These are phyloP conservation scores for Pythium plurisporium DNA, from an alignment of 352 stramenopile genomes.

Conservation along the genomic window DNA sequence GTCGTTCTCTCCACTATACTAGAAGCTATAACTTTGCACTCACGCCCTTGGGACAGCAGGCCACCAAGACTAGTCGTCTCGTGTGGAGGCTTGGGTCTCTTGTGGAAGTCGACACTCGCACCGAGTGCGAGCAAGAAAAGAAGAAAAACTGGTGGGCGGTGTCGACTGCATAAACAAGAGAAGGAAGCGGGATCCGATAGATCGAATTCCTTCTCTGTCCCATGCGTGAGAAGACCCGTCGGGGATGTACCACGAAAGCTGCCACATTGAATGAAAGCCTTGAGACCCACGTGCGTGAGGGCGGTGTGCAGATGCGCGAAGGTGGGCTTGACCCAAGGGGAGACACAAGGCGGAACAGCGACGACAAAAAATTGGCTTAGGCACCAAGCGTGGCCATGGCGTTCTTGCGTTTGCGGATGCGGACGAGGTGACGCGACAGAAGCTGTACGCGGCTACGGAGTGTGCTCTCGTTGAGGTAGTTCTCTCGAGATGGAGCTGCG, in stretches of 20 bases:
- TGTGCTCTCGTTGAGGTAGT: slow-evolving; percentile 54
- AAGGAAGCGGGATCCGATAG: not conserved
- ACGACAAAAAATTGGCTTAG: not conserved
- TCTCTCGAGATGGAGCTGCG: slow-evolving; percentile 40
- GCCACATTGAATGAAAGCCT: not conserved
- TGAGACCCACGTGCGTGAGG: not conserved
- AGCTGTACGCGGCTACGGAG: slow-evolving; percentile 48
- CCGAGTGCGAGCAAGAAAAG: not conserved
- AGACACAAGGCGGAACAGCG: not conserved
- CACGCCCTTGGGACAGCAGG: not conserved
- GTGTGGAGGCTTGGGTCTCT: not conserved
- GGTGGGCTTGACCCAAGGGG: not conserved
- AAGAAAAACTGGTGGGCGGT: not conserved
- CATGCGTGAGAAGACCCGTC: no score
- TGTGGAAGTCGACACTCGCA: not conserved
- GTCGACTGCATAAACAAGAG: slow-evolving; percentile 12
- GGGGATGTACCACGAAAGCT: no score
- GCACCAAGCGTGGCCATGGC: slow-evolving; percentile 26
- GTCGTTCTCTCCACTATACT: not conserved
- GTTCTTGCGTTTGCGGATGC: slow-evolving; percentile 60
- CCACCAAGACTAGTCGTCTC: not conserved
- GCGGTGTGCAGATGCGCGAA: not conserved
- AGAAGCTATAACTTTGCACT: not conserved
- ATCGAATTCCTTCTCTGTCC: no score
- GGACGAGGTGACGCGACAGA: slow-evolving; percentile 49